Evolutionary conservation across 352 stramenopile species (phyloP).

Genomic region (Sclerospora graminicola): DNA sequence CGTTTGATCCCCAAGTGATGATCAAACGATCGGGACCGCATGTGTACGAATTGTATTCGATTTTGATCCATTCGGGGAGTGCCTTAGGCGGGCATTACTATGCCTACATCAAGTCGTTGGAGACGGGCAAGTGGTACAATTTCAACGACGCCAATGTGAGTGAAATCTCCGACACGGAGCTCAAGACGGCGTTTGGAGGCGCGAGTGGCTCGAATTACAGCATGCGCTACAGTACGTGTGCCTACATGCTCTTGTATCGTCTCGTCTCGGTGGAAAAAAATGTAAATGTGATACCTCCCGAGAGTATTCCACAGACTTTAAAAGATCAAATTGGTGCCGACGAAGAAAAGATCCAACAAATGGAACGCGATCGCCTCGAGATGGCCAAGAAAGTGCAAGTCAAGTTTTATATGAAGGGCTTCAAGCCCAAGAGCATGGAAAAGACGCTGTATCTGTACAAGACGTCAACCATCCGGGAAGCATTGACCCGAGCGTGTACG

Average conservation of each 20-base stretch:
- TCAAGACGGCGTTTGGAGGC: constrained; percentile 68
- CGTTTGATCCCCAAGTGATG: constrained; percentile 55
- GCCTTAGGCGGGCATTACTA: constrained; percentile 90
- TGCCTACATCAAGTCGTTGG: constrained; percentile 87
- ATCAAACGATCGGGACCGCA: constrained; percentile 53
- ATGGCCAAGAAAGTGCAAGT: constrained; percentile 67
- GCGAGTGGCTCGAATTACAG: constrained; percentile 42
- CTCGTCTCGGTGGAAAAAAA: constrained; percentile 59
- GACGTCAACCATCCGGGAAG: constrained; percentile 50
- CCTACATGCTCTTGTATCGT: constrained; percentile 90
- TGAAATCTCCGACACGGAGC: constrained; percentile 64
- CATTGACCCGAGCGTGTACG: constrained; percentile 29
- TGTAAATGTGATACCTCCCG: constrained; percentile 44
- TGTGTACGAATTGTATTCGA: constrained; percentile 88
- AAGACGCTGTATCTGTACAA: constrained; percentile 71
- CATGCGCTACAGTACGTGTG: constrained; percentile 63
- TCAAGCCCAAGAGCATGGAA: constrained; percentile 48
- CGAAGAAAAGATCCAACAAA: constrained; percentile 40
- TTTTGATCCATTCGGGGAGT: constrained; percentile 90
- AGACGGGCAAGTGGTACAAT: constrained; percentile 78
- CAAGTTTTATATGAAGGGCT: constrained; percentile 76
- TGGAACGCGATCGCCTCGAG: constrained; percentile 60
- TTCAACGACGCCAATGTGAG: constrained; percentile 82
- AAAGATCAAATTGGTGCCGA: constrained; percentile 55
- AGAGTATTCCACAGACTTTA: constrained; percentile 57